phyloP scores from a whole-genome alignment of 1,284 basidiomycete genomes.

The Cryptococcus neoformans region DNA sequence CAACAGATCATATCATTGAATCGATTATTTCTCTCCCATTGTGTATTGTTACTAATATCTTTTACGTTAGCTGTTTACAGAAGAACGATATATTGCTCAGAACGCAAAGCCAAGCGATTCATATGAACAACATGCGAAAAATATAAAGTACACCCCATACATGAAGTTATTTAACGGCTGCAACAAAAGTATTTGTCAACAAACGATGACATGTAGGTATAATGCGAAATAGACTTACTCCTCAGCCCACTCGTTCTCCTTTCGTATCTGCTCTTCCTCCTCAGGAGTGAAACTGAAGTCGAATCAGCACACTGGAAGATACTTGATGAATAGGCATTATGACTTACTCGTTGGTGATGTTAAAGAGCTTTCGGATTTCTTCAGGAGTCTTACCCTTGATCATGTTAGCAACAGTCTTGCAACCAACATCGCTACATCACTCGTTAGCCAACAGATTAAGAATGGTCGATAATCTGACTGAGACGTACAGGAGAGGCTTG shows the following conservation, averaged over 20 bases:
- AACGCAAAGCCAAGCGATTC: neutral
- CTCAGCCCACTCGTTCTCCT: conserved; percentile 81
- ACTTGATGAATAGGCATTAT: neutral
- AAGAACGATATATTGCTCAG: too few relatives aligned
- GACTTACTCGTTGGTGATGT: conserved; percentile 81
- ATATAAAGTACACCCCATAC: neutral
- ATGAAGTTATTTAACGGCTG: conserved; percentile 10
- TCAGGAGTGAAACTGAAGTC: conserved; percentile 81
- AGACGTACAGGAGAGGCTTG: conserved; percentile 87
- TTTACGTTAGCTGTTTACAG: too few relatives aligned
- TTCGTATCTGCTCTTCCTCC: conserved; percentile 99
- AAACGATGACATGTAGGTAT: neutral
- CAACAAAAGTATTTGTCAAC: neutral
- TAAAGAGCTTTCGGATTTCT: conserved; percentile 85
- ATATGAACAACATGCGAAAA: neutral
- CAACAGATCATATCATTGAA: too few relatives aligned
- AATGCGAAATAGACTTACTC: conserved; percentile 37
- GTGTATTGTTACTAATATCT: too few relatives aligned
- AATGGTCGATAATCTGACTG: neutral
- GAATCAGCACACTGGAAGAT: conserved; percentile 10
- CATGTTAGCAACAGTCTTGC: conserved; percentile 99
- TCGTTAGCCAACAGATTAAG: conserved; percentile 2
- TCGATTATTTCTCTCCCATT: too few relatives aligned
- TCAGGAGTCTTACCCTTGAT: conserved; percentile 85
- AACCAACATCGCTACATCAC: conserved; percentile 81